These are phyloP conservation scores for Tolypocladium cylindrosporum DNA, from an alignment of 2,329 filamentous ascomycete genomes.

Conservation along the genomic window DNA sequence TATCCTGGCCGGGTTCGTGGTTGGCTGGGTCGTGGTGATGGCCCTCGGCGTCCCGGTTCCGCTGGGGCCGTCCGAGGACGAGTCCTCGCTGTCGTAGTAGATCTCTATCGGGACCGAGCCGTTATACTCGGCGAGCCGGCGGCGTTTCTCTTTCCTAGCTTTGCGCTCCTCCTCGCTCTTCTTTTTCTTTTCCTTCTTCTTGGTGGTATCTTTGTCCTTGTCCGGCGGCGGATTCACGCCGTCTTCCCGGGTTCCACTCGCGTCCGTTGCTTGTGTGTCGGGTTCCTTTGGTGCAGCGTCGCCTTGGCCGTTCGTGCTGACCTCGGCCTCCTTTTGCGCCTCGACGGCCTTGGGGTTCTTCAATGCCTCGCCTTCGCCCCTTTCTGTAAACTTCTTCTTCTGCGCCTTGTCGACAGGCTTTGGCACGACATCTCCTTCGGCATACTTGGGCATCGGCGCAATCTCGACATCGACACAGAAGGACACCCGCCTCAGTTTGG, in stretches of 20 bases:
- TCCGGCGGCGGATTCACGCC: constrained; percentile 15
- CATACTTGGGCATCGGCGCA: constrained; percentile 72
- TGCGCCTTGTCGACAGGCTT: constrained; percentile 36
- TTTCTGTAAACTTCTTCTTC: constrained; percentile 56
- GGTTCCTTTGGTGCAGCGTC: background rate
- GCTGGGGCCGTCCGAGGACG: constrained; percentile 25
- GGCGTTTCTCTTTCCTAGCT: constrained; percentile 81
- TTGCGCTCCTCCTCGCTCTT: constrained; percentile 87
- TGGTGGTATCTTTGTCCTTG: constrained; percentile 35
- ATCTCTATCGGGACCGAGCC: constrained; percentile 80
- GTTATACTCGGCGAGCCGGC: constrained; percentile 77
- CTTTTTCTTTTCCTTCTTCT: constrained; percentile 95
- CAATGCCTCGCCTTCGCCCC: constrained; percentile 63
- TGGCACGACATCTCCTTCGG: constrained; percentile 42
- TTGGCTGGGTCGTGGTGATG: constrained; percentile 44
- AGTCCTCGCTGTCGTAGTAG: constrained; percentile 58
- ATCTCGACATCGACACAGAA: constrained; percentile 98
- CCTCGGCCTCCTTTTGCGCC: constrained; percentile 29
- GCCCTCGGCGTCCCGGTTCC: constrained; percentile 11
- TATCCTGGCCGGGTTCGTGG: constrained; percentile 83
- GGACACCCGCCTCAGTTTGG: constrained; percentile 76
- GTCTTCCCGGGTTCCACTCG: constrained; percentile 8
- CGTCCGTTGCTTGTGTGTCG: background rate
- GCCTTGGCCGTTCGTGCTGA: constrained; percentile 8
- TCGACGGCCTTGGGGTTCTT: constrained; percentile 55